Base-by-base conservation (phyloP, 2,329 filamentous ascomycete species). In the Pleomassaria siparia region DNA sequence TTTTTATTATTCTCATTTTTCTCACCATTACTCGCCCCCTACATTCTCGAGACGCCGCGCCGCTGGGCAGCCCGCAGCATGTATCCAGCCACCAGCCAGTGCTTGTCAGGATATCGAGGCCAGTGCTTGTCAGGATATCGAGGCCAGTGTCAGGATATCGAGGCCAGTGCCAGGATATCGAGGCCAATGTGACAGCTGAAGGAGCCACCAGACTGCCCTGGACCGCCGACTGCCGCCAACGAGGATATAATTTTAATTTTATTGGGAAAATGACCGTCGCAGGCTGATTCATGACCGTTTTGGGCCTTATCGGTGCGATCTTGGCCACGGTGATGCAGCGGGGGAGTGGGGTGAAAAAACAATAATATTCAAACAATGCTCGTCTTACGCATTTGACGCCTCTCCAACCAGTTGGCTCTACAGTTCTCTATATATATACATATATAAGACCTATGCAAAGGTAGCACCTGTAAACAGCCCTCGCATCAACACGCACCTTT, bases 271-370 rank as follows among this genome's bases (percentile, higher is more conserved):
- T 21, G n/a, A 15, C 18, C 4, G 40, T 22, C 18, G 40, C 24
- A 26, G 11, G 36, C 18, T 42, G 33, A 36, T 13, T 20, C 16
- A 21, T 21, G 26, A 29, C 21, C 35, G 24, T 4, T 18, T 18
- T 37, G 42, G 54, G 55, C 53, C 61, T 63, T 64, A 63, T 63
- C 62, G 52, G 55, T 50, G 56, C 46, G 60, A 53, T 51, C 43
- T 54, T 59, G 58, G 43, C 51, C 49, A 44, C 44, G 49, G 52
- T 55, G 58, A 54, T 48, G 49, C 24, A 35, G 20, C 22, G 29
- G 29, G 54, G n/a, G n/a, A n/a, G 58, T 56, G 60, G 59, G 60
- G 61, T 53, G 37, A 36, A 37, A 52, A 52, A 32, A 59, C 54
- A 37, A 37, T 37, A 61, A 29, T 46, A 46, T n/a, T n/a, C n/a